Percentiles rank a stretch among this genome's conserved stretches.
Evolutionary conservation across 1,284 basidiomycete genomes (phyloP).

Genomic region (Apiotrichum sp.): DNA sequence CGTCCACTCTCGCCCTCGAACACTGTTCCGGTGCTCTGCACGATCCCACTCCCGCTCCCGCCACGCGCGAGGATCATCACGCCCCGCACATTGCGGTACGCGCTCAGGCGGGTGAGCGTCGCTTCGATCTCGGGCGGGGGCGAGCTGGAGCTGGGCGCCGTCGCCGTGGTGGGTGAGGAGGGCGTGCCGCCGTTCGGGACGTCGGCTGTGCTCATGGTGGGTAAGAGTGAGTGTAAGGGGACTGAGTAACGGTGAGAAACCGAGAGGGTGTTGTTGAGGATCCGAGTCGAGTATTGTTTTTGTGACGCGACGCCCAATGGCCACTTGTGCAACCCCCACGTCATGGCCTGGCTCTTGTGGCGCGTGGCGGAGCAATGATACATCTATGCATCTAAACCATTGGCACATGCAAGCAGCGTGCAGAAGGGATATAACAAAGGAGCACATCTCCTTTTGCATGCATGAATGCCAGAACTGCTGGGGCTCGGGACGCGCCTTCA

Average conservation of each 20-base stretch:
- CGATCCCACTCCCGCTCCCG: conserved; percentile 53
- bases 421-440: too few species aligned
- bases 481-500: too few species aligned
- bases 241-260: not conserved
- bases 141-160: conserved; percentile 1
- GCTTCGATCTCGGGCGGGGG: conserved; percentile 69
- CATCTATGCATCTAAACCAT: too few species aligned
- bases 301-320: too few species aligned
- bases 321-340: too few species aligned
- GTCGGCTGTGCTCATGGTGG: not conserved
- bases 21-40: conserved; percentile 72
- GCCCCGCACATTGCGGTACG: conserved; percentile 77
- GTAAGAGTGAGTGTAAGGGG: not conserved
- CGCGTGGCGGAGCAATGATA: too few species aligned
- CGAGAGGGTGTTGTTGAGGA: too few species aligned
- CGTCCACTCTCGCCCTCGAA: conserved; percentile 80
- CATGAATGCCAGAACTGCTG: too few species aligned
- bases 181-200: conserved; percentile 3
- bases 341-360: too few species aligned
- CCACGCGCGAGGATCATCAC: conserved; percentile 70
- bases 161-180: not conserved
- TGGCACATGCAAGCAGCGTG: too few species aligned
- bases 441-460: too few species aligned
- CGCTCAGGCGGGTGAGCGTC: conserved; percentile 66
- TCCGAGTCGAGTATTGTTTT: too few species aligned